phyloP scores from a whole-genome alignment of 2,329 filamentous ascomycete genomes.

The Cladobotryum mycophilum region DNA sequence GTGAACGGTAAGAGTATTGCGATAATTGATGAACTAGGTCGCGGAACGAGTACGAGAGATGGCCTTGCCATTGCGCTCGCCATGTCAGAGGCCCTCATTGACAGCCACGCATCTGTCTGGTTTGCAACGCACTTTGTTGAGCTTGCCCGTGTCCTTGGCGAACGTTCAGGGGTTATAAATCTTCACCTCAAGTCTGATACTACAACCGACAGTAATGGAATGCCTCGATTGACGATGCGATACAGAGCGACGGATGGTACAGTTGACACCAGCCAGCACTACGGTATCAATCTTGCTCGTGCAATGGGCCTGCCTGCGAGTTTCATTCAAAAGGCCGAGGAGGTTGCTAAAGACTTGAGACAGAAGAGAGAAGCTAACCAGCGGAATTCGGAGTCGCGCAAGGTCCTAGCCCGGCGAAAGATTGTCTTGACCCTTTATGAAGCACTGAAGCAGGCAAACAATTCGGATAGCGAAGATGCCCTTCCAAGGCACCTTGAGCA shows the following conservation, averaged over 20 bases:
- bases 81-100: slow-evolving; percentile 80
- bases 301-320: slow-evolving; percentile 64
- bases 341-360: slow-evolving; percentile 57
- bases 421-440: slow-evolving; percentile 68
- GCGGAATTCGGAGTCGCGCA: slow-evolving; percentile 50
- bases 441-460: slow-evolving; percentile 60
- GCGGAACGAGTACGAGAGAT: slow-evolving; percentile 83
- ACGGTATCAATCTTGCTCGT: slow-evolving; percentile 76
- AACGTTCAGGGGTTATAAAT: slow-evolving; percentile 73
- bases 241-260: slow-evolving; percentile 75
- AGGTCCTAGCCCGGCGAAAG: slow-evolving; percentile 59
- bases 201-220: slow-evolving; percentile 39
- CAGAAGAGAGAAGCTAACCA: slow-evolving; percentile 51
- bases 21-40: slow-evolving; percentile 86
- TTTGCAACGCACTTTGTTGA: slow-evolving; percentile 93
- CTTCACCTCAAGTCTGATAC: slow-evolving; percentile 73
- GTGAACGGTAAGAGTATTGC: slow-evolving; percentile 69
- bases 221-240: slow-evolving; percentile 70
- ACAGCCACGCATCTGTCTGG: slow-evolving; percentile 74
- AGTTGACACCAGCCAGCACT: slow-evolving; percentile 60
- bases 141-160: slow-evolving; percentile 66
- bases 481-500: slow-evolving; percentile 36
- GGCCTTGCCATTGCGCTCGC: slow-evolving; percentile 84
- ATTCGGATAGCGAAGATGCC: slow-evolving; percentile 55
- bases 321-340: slow-evolving; percentile 62